A percentile compares a stretch with the other conserved stretches of the same genome.
These are phyloP conservation scores for Kodamaea leandrae DNA, from an alignment of 805 yeast species.

Conservation along the genomic window DNA sequence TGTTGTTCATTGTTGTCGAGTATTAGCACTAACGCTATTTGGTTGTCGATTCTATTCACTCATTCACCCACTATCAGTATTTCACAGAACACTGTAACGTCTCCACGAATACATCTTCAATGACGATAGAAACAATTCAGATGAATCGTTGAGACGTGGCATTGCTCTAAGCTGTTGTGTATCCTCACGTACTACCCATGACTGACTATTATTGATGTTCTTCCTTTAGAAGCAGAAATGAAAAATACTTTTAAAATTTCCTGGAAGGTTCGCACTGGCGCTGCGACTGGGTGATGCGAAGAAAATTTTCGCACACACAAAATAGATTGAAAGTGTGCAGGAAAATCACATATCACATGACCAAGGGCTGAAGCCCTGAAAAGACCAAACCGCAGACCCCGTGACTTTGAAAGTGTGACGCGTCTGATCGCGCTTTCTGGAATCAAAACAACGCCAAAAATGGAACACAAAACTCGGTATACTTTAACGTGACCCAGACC, in stretches of 20 bases:
- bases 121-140: not conserved
- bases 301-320: constrained; percentile 17
- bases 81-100: not conserved
- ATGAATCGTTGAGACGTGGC: not conserved
- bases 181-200: constrained; percentile 71
- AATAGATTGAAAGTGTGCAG: not conserved
- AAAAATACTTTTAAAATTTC: constrained; percentile 15
- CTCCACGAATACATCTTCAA: not conserved
- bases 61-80: not conserved
- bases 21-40: not conserved
- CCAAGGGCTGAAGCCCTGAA: constrained; percentile 5
- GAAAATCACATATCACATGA: not conserved
- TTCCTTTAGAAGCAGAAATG: constrained; percentile 13
- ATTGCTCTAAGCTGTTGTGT: constrained; percentile 1
- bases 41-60: not conserved
- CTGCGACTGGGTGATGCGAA: constrained; percentile 4
- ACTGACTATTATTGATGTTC: constrained; percentile 40
- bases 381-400: not conserved
- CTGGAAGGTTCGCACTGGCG: constrained; percentile 7
- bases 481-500: not conserved
- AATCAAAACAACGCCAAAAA: constrained; percentile 6
- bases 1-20: not conserved
- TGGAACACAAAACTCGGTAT: not conserved
- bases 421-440: not conserved
- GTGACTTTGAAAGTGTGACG: not conserved